Evolutionary conservation across 257 asterid genomes (phyloP).

Genomic region (Fraxinus cuspidata): DNA sequence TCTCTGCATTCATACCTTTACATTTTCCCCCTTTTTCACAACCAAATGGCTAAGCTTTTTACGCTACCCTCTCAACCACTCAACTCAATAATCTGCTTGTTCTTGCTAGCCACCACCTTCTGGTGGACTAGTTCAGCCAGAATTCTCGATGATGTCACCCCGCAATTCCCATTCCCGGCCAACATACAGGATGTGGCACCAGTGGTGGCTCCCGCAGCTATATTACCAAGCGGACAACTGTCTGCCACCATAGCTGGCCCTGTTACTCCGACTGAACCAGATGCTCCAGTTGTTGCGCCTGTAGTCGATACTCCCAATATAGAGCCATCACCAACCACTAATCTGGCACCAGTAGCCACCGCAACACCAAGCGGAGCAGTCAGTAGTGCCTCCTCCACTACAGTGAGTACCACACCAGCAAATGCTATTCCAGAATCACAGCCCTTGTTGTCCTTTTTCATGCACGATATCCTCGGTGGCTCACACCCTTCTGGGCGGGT

Average conservation of each 20-base stretch:
- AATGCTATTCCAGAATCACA: slow-evolving; percentile 27
- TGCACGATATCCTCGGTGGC: slow-evolving; percentile 90
- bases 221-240: slow-evolving; percentile 31
- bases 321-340: neutral
- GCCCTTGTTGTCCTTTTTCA: slow-evolving; percentile 52
- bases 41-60: slow-evolving; percentile 4
- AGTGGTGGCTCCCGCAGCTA: neutral
- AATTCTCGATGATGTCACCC: neutral
- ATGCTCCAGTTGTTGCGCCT: neutral
- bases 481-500: slow-evolving; percentile 81
- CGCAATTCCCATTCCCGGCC: neutral
- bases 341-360: neutral
- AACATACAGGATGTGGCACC: slow-evolving; percentile 15
- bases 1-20: neutral
- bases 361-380: neutral
- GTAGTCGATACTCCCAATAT: neutral
- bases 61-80: neutral
- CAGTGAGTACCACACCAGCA: neutral
- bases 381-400: neutral
- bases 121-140: neutral
- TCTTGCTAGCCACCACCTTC: slow-evolving; percentile 11
- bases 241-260: slow-evolving; percentile 30
- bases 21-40: neutral
- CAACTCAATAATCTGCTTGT: neutral
- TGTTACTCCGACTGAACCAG: neutral